Conservation (phyloP, 129 eudicot species). For the Calendula officinalis region DNA sequence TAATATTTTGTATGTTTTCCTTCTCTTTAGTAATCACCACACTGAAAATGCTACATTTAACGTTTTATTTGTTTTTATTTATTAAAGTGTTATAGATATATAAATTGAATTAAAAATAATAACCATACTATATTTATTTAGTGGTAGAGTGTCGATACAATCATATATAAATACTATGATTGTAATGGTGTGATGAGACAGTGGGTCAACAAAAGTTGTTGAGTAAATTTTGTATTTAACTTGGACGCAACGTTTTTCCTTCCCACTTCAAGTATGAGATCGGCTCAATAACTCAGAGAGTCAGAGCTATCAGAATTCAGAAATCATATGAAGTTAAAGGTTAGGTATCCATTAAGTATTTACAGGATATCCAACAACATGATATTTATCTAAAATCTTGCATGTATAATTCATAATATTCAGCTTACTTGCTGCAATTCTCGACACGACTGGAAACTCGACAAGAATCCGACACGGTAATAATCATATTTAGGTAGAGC, state of each 20-base stretch:
- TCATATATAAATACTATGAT: slow-evolving; percentile 13
- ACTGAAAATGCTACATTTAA: no score
- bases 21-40: no score
- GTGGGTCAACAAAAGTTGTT: slow-evolving; percentile 25
- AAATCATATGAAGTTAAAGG: neutral
- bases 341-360: no score
- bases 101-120: no score
- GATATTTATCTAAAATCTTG: no score
- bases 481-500: no score
- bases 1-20: no score
- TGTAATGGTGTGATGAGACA: slow-evolving; percentile 16
- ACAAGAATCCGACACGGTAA: no score
- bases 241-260: slow-evolving; percentile 33
- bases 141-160: neutral
- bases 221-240: slow-evolving; percentile 32
- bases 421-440: no score
- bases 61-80: neutral
- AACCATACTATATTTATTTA: neutral
- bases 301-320: neutral
- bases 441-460: no score
- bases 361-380: no score
- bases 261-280: slow-evolving; percentile 15
- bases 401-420: no score
- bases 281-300: slow-evolving; percentile 2
- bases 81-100: neutral